Evolutionary conservation across 495 filamentous ascomycete species (phyloP), one percentile per base, ranked within the genome.

Genomic region (Penicillium mononematosum): DNA sequence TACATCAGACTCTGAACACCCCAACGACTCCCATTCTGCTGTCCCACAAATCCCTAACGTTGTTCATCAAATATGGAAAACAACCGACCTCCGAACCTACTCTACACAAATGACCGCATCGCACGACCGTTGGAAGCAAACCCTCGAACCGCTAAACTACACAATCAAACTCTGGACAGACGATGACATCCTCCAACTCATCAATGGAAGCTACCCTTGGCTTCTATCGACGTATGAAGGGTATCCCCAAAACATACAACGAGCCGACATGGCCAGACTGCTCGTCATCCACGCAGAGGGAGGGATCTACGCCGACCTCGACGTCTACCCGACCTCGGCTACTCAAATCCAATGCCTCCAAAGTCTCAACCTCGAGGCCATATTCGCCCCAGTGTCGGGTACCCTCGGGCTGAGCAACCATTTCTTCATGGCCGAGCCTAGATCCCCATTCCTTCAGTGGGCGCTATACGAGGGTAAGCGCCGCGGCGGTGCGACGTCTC

Each of bases 341-440:
- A 22, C 10, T 16, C 44, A 46, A 16, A 46, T 46, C 17, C 20
- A 46, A 46, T 43, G 44, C 42, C 42, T 51, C 14, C 53, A 56
- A 31, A 14, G 20, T 20, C 44, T 48, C 29, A 29, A 17, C n/a
- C 32, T 56, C 5, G 17, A 56, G 45, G 45, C 20, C 12, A 56
- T 56, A 48, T 56, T 56, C 36, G 24, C 53, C 29, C 32, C 53
- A 24, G 49, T 45, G n/a, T 9, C 53, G 9, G 53, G 53, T 0
- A 49, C 53, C n/a, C 45, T 49, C 11, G 53, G 53, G 7, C 52
- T 55, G 12, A 55, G 52, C 41, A 55, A 55, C 42, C 52, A 55
- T 36, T 55, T 55, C 44, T 55, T 55, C 27, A 55, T 55, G 52
- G 52, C 52, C 8, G 14, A 47, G 42, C 41, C 14, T 1, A 16